Evolutionary conservation across 192 early-diverging fungal species (phyloP), one percentile per base, ranked within the genome.

Genomic region (Coemansia sp.): DNA sequence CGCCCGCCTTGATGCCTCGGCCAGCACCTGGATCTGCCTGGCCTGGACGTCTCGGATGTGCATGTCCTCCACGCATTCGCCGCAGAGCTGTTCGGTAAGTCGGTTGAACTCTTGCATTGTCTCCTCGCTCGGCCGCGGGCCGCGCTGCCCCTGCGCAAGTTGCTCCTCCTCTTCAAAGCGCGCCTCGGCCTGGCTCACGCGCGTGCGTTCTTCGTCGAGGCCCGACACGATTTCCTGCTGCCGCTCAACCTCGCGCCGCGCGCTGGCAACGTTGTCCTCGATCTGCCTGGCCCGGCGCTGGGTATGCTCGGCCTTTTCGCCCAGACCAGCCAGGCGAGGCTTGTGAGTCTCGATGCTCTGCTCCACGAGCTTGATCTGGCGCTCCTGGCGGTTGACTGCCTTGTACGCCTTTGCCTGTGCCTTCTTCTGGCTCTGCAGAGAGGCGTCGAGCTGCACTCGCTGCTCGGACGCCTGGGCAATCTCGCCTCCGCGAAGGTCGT

Each of bases 251-350:
- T 88, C 85, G 9, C 44, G 54, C 37, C 67, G 48, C 19, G 79
- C 67, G 25, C 74, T 69, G 39, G 53, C 49, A 22, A 77, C 53
- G 54, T 84, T 85, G 29, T 85, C 67, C 37, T 80, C 67, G 6
- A 80, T 76, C 43, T 80, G 78, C 32, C 54, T 60, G 1, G 80
- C 61, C 60, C 91, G 93, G 48, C 81, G 80, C 43, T 75, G 55
- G 21, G 80, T 57, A 72, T 94, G 84, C 23, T 66, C 46, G 6
- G 89, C 69, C 62, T 87, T 86, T 51, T 94, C 90, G 33, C 85
- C 81, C 21, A 90, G 54, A 21, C 60, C 50, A 2, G 41, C 60
- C 8, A 67, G 41, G 21, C 16, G 44, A 14, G 75, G 64, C 50
- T 62, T 55, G 42, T 81, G 66, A 3, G 84, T 78, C 37, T 88